Evolutionary conservation across 257 asterid genomes (phyloP), one percentile per base, ranked within the genome.

Genomic region (Oldenlandia corymbosa): DNA sequence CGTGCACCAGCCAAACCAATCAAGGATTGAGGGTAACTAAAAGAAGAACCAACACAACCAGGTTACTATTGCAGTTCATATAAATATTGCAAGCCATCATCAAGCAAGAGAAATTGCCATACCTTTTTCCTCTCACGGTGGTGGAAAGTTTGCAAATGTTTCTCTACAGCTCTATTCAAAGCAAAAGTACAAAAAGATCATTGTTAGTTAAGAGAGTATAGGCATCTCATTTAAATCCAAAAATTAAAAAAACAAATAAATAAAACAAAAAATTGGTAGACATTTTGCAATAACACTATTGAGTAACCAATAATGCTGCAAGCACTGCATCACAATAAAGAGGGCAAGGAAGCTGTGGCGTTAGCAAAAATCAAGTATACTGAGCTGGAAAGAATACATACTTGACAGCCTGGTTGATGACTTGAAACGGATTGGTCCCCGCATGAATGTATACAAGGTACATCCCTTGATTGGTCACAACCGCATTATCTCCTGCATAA

Each of bases 1-100:
- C 26, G 99, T 92, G 77, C 99, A 92, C 99, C 99, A 92, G 56
- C 99, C 99, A 64, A 92, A 87, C 99, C 99, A 92, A 80, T 92
- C 96, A 24, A 92, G 75, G 66, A 85, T 78, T 11, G 86, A 80
- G 31, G 99, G 99, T 68, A 92, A 47, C 99, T 91, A 76, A 32
- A 41, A 69, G 55, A 47, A 52, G 39, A 55, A 66, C 67, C 65
- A 61, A 7, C 32, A 7, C 32, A 27, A 54, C 16, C 36, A 69
- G 54, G 43, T 42, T 48, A 50, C n/a, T 20, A 57, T 36, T 14
- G 17, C 26, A 10, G 31, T 64, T 13, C 17, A 49, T 20, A 51
- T 30, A 16, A 28, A 63, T 18, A 43, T 26, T 45, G 42, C 56
- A 65, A 61, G 47, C 43, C n/a, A 34, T 34, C 39, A 58, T 7